A percentile compares a stretch with the other conserved stretches of the same genome.
These are phyloP conservation scores for Suhomyces taliae DNA, from an alignment of 1,139 yeast genomes.

Conservation along the genomic window DNA sequence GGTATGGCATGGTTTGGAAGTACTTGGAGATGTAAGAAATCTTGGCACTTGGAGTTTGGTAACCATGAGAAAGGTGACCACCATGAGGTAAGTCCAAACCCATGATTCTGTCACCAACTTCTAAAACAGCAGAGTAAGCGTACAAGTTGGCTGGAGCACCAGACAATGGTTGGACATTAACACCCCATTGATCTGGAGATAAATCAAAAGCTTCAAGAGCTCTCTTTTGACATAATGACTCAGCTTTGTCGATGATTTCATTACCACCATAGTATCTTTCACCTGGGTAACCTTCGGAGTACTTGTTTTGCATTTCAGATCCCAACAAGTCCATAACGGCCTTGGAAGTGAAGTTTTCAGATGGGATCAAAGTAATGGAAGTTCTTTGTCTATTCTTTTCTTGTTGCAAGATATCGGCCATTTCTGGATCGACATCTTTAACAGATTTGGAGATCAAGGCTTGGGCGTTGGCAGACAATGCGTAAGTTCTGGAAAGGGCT, in stretches of 20 bases:
- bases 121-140: conserved; percentile 88
- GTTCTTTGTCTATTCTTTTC: conserved; percentile 85
- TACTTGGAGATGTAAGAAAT: conserved; percentile 89
- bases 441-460: conserved; percentile 64
- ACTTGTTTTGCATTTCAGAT: conserved; percentile 95
- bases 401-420: conserved; percentile 67
- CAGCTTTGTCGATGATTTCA: conserved; percentile 89
- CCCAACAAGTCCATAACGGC: conserved; percentile 94
- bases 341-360: conserved; percentile 92
- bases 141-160: conserved; percentile 97
- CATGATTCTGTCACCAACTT: conserved; percentile 92
- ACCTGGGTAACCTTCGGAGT: conserved; percentile 98
- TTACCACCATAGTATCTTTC: conserved; percentile 98
- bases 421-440: conserved; percentile 78
- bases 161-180: conserved; percentile 88
- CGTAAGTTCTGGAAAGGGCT: conserved; percentile 33
- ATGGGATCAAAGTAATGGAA: conserved; percentile 88
- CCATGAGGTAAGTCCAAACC: conserved; percentile 97
- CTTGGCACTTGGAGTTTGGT: conserved; percentile 85
- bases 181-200: conserved; percentile 86
- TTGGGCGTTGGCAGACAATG: conserved; percentile 50
- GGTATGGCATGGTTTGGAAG: conserved; percentile 96
- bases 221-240: conserved; percentile 83
- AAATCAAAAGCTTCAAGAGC: conserved; percentile 84
- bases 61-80: conserved; percentile 95